phyloP scores from a whole-genome alignment of 2,329 filamentous ascomycete genomes.

The Aspergillus sp. region DNA sequence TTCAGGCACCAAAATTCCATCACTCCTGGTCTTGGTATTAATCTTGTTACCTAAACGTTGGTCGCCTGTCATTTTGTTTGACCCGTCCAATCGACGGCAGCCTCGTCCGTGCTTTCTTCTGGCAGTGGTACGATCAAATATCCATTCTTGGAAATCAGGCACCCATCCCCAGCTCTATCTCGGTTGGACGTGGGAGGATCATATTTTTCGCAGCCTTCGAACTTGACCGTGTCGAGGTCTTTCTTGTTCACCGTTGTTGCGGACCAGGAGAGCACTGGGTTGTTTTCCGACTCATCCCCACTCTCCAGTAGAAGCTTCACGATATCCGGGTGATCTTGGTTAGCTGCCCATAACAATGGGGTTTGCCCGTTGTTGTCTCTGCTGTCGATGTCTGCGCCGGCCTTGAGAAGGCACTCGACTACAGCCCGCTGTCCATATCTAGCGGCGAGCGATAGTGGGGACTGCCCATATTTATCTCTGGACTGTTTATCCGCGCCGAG shows the following conservation, averaged over 20 bases:
- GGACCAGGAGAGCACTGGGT: neutral
- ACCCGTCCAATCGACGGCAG: neutral
- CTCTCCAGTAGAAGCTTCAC: neutral
- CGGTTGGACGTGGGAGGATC: neutral
- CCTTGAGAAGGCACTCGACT: neutral
- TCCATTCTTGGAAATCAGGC: neutral
- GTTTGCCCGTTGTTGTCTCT: neutral
- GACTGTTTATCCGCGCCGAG: conserved; percentile 10
- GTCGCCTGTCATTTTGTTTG: neutral
- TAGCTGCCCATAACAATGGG: conserved; percentile 3
- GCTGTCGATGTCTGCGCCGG: neutral
- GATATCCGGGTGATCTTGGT: neutral
- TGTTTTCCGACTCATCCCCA: neutral
- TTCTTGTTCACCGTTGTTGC: neutral
- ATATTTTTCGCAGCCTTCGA: neutral
- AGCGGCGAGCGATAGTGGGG: conserved; percentile 11
- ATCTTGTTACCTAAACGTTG: neutral
- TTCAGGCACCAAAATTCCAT: conserved; percentile 3
- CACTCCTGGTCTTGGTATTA: neutral
- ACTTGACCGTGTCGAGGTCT: neutral
- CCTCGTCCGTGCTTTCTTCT: neutral
- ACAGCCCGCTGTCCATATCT: neutral
- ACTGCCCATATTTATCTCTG: neutral
- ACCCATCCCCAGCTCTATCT: neutral
- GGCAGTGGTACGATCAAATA: neutral